Base-by-base conservation (phyloP, 2,329 filamentous ascomycete genomes). In the Calonectria hongkongensis region DNA sequence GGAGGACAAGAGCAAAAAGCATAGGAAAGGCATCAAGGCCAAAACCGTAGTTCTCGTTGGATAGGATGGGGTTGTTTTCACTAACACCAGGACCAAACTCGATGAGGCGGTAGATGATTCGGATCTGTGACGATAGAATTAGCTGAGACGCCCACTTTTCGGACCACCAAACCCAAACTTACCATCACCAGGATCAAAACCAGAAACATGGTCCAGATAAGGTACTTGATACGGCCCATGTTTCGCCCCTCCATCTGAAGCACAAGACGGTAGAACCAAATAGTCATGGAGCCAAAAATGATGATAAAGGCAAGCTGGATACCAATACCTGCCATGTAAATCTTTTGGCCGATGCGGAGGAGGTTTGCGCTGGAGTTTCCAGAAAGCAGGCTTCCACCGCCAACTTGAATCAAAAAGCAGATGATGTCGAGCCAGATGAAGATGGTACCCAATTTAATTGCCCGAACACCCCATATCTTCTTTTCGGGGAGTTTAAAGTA, bases 51-150 rank as follows among this genome's bases (percentile, higher is more conserved):
- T 79, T 84, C 76, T 92, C 89, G 73, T 90, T 84, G 50, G 81
- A 85, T 0, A 88, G 85, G 25, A 90, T 82, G 0, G 83, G 82
- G 77, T 88, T 89, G n/a, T 81, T 75, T 7, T 79, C 76, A 48
- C 82, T 81, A 25, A 87, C 77, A 13, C 88, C 89, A 4, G 84
- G 82, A 0, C 85, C 84, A 76, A 89, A 93, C 79, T 93, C 90
- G 66, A 85, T 81, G 2, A 93, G 84, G 36, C 91, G 89, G 81
- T 89, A 93, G 74, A 91, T 87, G 79, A 93, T 92, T 41, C 91
- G 88, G 33, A 87, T 80, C 85, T 89, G 64, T 8, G 18, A 25
- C 48, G 16, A 64, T 70, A 25, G 25, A 18, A 45, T 75, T 65
- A 60, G 75, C 70, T 43, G 10, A 30, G 51, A 69, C 10, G 27